Percentiles rank a stretch among this genome's conserved stretches.
phyloP scores from a whole-genome alignment of 2,329 filamentous ascomycete genomes.

The Pochonia chlamydosporia region DNA sequence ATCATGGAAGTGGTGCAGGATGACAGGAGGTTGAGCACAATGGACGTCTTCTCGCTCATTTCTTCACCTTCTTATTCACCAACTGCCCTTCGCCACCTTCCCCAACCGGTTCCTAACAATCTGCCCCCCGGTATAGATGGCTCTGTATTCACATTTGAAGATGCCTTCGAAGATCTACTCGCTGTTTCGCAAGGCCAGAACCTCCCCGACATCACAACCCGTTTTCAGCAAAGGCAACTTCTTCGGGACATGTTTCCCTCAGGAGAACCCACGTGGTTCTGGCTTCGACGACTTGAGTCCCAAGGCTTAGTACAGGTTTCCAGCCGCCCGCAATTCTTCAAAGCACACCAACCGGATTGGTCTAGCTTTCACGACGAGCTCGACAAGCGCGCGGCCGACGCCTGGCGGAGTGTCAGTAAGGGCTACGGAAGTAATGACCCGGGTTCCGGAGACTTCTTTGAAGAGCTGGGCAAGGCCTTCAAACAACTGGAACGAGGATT shows the following conservation, averaged over 20 bases:
- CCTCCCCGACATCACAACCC: constrained; percentile 33
- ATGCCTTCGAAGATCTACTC: constrained; percentile 54
- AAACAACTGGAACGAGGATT: constrained; percentile 10
- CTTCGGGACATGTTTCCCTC: constrained; percentile 32
- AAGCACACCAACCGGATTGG: constrained; percentile 17
- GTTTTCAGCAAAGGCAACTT: constrained; percentile 29
- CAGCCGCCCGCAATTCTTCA: constrained; percentile 12
- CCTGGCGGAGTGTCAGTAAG: constrained; percentile 18
- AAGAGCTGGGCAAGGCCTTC: constrained; percentile 10
- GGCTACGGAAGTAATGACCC: constrained; percentile 12
- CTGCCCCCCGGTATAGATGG: constrained; percentile 30
- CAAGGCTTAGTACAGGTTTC: constrained; percentile 31
- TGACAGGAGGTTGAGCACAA: background rate
- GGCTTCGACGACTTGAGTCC: constrained; percentile 32
- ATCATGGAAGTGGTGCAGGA: background rate
- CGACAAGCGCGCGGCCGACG: constrained; percentile 19
- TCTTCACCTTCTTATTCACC: constrained; percentile 24
- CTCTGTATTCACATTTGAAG: constrained; percentile 44
- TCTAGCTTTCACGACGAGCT: constrained; percentile 25
- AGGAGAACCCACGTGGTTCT: constrained; percentile 36
- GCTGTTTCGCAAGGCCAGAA: constrained; percentile 35
- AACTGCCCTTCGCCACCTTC: constrained; percentile 34
- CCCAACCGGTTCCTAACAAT: constrained; percentile 41
- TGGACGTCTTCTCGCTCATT: constrained; percentile 17
- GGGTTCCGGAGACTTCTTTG: constrained; percentile 9